These are phyloP conservation scores for Flagelloscypha sp. DNA, from an alignment of 768 basidiomycete species.

Conservation along the genomic window DNA sequence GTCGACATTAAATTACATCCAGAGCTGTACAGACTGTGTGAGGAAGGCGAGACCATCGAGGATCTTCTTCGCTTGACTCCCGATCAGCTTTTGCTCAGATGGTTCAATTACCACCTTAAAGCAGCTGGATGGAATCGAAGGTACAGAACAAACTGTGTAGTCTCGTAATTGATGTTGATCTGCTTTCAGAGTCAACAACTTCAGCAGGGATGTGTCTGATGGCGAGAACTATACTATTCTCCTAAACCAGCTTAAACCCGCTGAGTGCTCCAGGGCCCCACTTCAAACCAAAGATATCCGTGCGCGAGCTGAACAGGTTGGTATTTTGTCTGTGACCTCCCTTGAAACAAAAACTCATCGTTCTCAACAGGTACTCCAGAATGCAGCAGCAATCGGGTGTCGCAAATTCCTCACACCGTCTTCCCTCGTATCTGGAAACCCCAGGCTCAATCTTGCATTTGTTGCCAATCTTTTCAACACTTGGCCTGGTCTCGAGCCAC, in stretches of 20 bases:
- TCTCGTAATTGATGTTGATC: background rate
- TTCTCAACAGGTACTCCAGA: conserved; percentile 63
- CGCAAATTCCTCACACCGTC: conserved; percentile 91
- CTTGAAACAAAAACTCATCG: background rate
- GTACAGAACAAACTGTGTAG: conserved; percentile 28
- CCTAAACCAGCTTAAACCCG: conserved; percentile 91
- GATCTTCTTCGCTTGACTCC: conserved; percentile 90
- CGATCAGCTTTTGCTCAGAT: conserved; percentile 93
- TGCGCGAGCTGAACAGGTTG: conserved; percentile 75
- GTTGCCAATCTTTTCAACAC: conserved; percentile 99
- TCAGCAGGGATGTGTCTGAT: conserved; percentile 94
- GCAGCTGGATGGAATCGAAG: conserved; percentile 85
- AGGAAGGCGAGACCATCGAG: conserved; percentile 95
- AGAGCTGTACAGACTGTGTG: conserved; percentile 90
- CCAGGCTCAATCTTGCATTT: conserved; percentile 94
- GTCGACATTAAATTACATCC: conserved; percentile 99
- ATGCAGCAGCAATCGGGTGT: conserved; percentile 90
- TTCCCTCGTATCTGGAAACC: conserved; percentile 89
- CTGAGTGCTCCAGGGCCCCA: conserved; percentile 84
- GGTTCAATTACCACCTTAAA: conserved; percentile 99
- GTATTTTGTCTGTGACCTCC: conserved; percentile 3
- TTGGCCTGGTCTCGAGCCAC: conserved; percentile 86
- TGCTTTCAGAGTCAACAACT: conserved; percentile 79
- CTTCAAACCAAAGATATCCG: conserved; percentile 79
- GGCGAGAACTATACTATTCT: conserved; percentile 97